These are phyloP conservation scores for Saccharomycopsis microspora DNA, from an alignment of 805 yeast species.

Conservation along the genomic window DNA sequence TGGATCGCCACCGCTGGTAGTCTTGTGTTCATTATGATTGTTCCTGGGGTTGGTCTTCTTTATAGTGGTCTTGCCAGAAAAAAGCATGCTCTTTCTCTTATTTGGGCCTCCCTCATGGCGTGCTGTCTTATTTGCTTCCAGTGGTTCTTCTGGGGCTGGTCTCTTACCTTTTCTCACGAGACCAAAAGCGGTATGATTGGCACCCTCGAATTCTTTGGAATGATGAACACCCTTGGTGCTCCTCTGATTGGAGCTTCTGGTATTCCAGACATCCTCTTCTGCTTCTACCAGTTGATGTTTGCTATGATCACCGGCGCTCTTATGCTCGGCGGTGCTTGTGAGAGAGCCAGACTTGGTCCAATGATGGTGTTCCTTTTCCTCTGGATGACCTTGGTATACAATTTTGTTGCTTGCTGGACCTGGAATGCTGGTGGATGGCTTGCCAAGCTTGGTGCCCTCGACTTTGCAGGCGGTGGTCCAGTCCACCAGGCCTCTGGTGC, in stretches of 20 bases:
- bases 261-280: slow-evolving; percentile 85
- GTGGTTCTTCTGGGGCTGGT: slow-evolving; percentile 98
- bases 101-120: slow-evolving; percentile 93
- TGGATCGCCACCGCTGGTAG: slow-evolving; percentile 74
- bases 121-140: slow-evolving; percentile 76
- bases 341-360: slow-evolving; percentile 91
- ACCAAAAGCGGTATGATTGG: slow-evolving; percentile 64
- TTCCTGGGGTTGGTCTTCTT: slow-evolving; percentile 89
- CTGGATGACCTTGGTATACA: slow-evolving; percentile 93
- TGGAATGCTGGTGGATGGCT: slow-evolving; percentile 97
- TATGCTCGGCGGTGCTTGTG: slow-evolving; percentile 97
- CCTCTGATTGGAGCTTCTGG: slow-evolving; percentile 49
- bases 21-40: slow-evolving; percentile 81
- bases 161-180: slow-evolving; percentile 69
- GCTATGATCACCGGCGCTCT: slow-evolving; percentile 88
- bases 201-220: slow-evolving; percentile 66
- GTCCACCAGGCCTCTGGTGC: slow-evolving; percentile 93
- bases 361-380: slow-evolving; percentile 90
- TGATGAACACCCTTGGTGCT: slow-evolving; percentile 73
- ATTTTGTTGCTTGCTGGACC: slow-evolving; percentile 95
- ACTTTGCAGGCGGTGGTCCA: slow-evolving; percentile 98
- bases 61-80: slow-evolving; percentile 92
- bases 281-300: slow-evolving; percentile 94
- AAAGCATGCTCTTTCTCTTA: slow-evolving; percentile 85
- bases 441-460: slow-evolving; percentile 68